phyloP scores from a whole-genome alignment of 352 stramenopile genomes.

The Globisporangium polare region DNA sequence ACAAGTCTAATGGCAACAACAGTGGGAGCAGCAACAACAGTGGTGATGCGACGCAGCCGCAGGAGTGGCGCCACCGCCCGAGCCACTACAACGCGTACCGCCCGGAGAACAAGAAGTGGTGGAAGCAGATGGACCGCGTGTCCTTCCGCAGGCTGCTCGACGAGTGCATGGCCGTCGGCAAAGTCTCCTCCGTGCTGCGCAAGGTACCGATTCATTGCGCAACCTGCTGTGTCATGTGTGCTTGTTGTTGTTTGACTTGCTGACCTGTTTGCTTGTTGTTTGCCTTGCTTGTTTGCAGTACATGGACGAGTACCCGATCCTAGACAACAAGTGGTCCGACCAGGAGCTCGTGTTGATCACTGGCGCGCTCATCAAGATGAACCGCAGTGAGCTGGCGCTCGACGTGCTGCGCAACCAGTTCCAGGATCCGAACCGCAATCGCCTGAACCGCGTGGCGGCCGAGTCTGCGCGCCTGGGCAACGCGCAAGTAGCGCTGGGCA shows the following conservation, averaged over 20 bases:
- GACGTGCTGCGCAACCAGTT: constrained; percentile 65
- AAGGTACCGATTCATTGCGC: constrained; percentile 20
- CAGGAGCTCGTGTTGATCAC: constrained; percentile 78
- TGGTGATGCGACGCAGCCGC: background rate
- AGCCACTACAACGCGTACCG: constrained; percentile 18
- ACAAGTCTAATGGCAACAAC: constrained; percentile 16
- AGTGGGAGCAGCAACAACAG: constrained; percentile 22
- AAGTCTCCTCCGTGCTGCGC: constrained; percentile 53
- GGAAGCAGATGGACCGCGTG: constrained; percentile 52
- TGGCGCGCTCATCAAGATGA: constrained; percentile 69
- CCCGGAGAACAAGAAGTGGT: constrained; percentile 33
- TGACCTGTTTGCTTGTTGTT: constrained; percentile 1
- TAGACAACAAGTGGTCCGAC: constrained; percentile 55
- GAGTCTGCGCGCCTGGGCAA: constrained; percentile 67
- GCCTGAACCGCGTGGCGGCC: constrained; percentile 65
- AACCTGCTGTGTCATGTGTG: background rate
- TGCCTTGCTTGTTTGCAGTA: constrained; percentile 22
- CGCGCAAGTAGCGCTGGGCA: constrained; percentile 53
- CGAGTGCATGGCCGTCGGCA: constrained; percentile 49
- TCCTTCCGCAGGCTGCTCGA: constrained; percentile 58
- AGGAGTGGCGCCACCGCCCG: constrained; percentile 21
- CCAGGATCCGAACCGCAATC: constrained; percentile 34
- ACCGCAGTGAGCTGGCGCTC: constrained; percentile 51
- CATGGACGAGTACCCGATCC: constrained; percentile 65
- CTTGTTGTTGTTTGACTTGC: constrained; percentile 1